These are phyloP conservation scores for Hansenula anomala DNA, from an alignment of 1,139 yeast genomes.

Conservation along the genomic window DNA sequence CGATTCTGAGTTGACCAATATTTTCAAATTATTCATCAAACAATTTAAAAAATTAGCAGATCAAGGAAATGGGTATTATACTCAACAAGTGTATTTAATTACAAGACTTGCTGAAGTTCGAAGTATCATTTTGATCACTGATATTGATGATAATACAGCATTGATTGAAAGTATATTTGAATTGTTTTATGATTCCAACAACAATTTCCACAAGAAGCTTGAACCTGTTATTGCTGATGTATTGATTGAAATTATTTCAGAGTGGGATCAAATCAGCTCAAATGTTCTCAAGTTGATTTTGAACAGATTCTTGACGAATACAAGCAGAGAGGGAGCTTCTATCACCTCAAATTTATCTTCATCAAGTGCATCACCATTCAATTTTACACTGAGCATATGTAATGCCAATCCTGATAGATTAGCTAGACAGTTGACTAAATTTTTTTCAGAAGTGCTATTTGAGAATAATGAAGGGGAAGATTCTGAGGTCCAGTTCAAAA, in stretches of 20 bases:
- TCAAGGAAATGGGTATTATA: slow-evolving; percentile 57
- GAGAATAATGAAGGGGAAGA: slow-evolving; percentile 32
- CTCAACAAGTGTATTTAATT: slow-evolving; percentile 62
- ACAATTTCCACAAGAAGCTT: slow-evolving; percentile 33
- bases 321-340: slow-evolving; percentile 23
- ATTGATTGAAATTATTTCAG: slow-evolving; percentile 72
- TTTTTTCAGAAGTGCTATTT: slow-evolving; percentile 71
- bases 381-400: slow-evolving; percentile 64
- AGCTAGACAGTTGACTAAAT: slow-evolving; percentile 74
- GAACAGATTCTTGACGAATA: slow-evolving; percentile 31
- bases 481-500: slow-evolving; percentile 32
- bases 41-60: slow-evolving; percentile 59
- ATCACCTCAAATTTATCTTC: slow-evolving; percentile 27
- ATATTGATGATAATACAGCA: slow-evolving; percentile 57
- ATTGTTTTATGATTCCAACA: slow-evolving; percentile 53
- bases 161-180: slow-evolving; percentile 55
- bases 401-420: slow-evolving; percentile 68
- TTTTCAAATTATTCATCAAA: slow-evolving; percentile 58
- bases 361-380: slow-evolving; percentile 52
- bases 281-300: slow-evolving; percentile 59
- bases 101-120: slow-evolving; percentile 73
- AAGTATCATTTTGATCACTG: slow-evolving; percentile 74
- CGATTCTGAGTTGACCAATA: slow-evolving; percentile 51
- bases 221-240: slow-evolving; percentile 64
- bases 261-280: slow-evolving; percentile 64